Evolutionary conservation across 2,329 filamentous ascomycete genomes (phyloP), one percentile per base, ranked within the genome.

Genomic region (Arachnopeziza araneosa): DNA sequence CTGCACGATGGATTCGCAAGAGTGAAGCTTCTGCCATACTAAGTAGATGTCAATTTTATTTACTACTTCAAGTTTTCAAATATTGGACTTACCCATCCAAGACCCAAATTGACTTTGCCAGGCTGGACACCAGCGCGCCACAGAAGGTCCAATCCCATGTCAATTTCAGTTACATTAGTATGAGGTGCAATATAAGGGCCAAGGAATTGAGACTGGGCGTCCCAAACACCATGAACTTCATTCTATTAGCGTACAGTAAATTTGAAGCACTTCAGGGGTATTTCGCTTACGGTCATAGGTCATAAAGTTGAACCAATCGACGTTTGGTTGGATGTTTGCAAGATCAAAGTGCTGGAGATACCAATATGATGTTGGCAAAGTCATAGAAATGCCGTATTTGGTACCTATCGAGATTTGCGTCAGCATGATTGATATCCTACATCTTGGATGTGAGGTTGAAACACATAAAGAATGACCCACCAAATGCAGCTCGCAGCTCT

Each of bases 1-100:
- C 12, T 54, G 24, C 52, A 54, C 7, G 52, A 54, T 4, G 52
- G 8, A n/a, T 30, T n/a, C 8, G 6, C 14, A 2, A 54, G n/a
- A 54, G 52, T 80, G 52, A 76, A 81, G 1, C 76, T 74, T 5
- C 79, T 71, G 0, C 79, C 79, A 56, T 83, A 83, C 54, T 73
- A 75, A 0, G 78, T 78, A 0, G 80, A 44, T 17, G 17, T 44
- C 12, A 6, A 19, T 44, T 17, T 32, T 7, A 32, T 32, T 32
- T 32, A 7, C 7, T 32, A 32, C 30, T 32, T 14, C 30, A 7
- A 14, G n/a, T n/a, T n/a, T n/a, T n/a, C n/a, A 32, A 32, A 14
- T 7, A 7, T 7, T 14, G 30, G 14, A 32, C 30, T 44, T 44
- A 44, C 36, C 36, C 36, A 44, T 5, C 36, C 36, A 8, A 8